phyloP scores from a whole-genome alignment of 768 basidiomycete species.

The button mushroom (Agaricus bisporus) region DNA sequence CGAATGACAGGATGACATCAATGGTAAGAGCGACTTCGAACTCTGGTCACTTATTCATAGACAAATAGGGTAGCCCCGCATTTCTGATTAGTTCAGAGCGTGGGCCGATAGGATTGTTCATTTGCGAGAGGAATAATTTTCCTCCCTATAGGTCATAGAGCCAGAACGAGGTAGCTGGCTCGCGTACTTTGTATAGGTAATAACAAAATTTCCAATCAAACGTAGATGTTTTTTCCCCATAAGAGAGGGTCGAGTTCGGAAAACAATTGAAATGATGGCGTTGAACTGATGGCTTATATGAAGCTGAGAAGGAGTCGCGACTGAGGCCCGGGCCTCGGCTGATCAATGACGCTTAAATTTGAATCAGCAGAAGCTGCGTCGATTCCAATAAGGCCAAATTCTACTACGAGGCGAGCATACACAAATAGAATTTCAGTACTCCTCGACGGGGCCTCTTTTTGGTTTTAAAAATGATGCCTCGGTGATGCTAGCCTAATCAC shows the following conservation, averaged over 20 bases:
- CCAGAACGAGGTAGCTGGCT: background rate
- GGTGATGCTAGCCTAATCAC: too few relatives aligned
- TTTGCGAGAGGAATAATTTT: background rate
- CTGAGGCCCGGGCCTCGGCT: slow-evolving; percentile 1
- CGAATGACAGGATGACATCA: background rate
- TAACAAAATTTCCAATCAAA: background rate
- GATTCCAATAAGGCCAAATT: background rate
- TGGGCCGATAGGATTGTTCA: background rate
- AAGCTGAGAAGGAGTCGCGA: background rate
- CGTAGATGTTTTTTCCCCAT: background rate
- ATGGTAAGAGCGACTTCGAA: background rate
- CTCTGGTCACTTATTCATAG: slow-evolving; percentile 8
- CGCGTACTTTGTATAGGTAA: background rate
- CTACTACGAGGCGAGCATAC: background rate
- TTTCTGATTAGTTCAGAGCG: background rate
- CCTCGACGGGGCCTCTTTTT: too few relatives aligned
- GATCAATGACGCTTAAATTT: background rate
- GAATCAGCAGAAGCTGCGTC: background rate
- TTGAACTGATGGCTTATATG: background rate
- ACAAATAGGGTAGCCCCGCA: background rate
- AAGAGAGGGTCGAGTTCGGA: background rate
- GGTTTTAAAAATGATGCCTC: too few relatives aligned
- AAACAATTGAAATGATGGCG: background rate
- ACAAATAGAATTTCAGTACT: too few relatives aligned
- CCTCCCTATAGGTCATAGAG: background rate